These are phyloP conservation scores for Hagleromyces aurorensis DNA, from an alignment of 805 yeast species.

Conservation along the genomic window DNA sequence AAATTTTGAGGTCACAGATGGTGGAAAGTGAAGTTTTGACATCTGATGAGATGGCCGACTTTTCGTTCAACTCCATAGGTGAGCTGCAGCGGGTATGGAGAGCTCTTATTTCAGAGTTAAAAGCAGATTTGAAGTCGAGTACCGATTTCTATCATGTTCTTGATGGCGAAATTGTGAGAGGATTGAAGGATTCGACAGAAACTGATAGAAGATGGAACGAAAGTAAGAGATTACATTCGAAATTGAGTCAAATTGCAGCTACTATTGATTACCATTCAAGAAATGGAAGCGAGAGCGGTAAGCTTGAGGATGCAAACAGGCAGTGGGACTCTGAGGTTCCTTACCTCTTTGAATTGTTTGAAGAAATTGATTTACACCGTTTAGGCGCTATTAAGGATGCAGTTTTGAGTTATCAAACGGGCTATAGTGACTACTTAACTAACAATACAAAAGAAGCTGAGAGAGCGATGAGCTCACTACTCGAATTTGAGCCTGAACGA, in stretches of 20 bases:
- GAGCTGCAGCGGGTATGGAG: slow-evolving; percentile 38
- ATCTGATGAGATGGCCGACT: slow-evolving; percentile 41
- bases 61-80: slow-evolving; percentile 42
- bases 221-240: slow-evolving; percentile 39
- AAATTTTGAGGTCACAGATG: slow-evolving; percentile 28
- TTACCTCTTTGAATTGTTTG: slow-evolving; percentile 64
- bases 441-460: slow-evolving; percentile 46
- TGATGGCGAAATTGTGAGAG: slow-evolving; percentile 48
- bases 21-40: slow-evolving; percentile 35
- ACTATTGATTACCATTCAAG: slow-evolving; percentile 34
- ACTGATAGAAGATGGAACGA: slow-evolving; percentile 50
- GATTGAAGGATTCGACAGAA: slow-evolving; percentile 44
- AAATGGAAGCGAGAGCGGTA: slow-evolving; percentile 35
- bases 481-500: slow-evolving; percentile 53
- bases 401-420: slow-evolving; percentile 57
- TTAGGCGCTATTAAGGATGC: slow-evolving; percentile 55
- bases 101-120: slow-evolving; percentile 34
- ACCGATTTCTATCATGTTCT: slow-evolving; percentile 40
- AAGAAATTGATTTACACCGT: slow-evolving; percentile 59
- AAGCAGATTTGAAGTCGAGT: slow-evolving; percentile 42
- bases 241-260: slow-evolving; percentile 38
- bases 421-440: slow-evolving; percentile 45
- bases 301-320: slow-evolving; percentile 38
- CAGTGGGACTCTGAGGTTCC: slow-evolving; percentile 80
- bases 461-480: slow-evolving; percentile 52